These are phyloP conservation scores for Boletellus ananas DNA, from an alignment of 768 basidiomycete genomes.

Conservation along the genomic window DNA sequence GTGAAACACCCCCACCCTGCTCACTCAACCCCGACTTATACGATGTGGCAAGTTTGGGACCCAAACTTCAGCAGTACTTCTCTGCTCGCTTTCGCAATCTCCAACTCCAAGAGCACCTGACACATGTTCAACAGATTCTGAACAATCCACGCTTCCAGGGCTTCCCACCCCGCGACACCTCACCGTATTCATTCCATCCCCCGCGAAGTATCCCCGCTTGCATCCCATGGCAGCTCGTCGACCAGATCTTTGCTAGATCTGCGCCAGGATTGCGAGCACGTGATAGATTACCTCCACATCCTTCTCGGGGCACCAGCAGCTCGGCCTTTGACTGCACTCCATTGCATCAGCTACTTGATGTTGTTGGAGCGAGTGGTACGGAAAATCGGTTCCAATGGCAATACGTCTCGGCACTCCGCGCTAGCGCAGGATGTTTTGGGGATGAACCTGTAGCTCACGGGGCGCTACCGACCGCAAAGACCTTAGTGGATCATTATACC, in stretches of 20 bases:
- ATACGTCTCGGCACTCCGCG: background rate
- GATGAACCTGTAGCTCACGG: background rate
- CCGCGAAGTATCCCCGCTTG: background rate
- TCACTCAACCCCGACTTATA: background rate
- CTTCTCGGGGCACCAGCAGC: too few species aligned
- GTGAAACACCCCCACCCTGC: conserved; percentile 1
- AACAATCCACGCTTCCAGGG: background rate
- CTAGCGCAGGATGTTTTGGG: background rate
- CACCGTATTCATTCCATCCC: background rate
- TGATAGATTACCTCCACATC: too few species aligned
- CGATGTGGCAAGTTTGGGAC: background rate
- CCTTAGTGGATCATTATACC: conserved; percentile 1
- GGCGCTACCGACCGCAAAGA: background rate
- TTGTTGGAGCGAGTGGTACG: conserved; percentile 22
- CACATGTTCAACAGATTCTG: background rate
- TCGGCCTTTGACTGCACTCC: too few species aligned
- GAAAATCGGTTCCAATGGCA: background rate
- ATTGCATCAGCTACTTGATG: too few species aligned
- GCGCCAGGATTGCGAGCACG: too few species aligned
- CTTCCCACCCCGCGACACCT: background rate
- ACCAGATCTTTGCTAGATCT: too few species aligned
- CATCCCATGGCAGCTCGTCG: too few species aligned
- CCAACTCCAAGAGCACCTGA: conserved; percentile 3
- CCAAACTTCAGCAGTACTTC: conserved; percentile 4
- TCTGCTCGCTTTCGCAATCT: conserved; percentile 13